A percentile compares a stretch with the other conserved stretches of the same genome.
These are phyloP conservation scores for Manihot esculenta DNA, from an alignment of 441 rosid species.

Conservation along the genomic window DNA sequence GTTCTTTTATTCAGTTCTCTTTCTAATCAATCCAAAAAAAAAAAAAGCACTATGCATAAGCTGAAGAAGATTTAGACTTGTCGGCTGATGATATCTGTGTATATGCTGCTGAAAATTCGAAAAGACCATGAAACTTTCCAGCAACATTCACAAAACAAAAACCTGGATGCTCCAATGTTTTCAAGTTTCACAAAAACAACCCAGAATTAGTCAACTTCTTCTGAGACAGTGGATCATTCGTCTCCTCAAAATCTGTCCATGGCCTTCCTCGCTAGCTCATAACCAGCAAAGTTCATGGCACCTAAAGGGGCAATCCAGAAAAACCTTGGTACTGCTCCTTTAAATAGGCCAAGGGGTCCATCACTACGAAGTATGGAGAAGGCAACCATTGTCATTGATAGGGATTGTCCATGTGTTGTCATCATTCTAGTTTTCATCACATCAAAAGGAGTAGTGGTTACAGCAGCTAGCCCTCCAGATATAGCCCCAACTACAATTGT, in stretches of 20 bases:
- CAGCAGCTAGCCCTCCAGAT: conserved; percentile 94
- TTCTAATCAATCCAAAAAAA: too few relatives aligned
- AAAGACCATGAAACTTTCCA: conserved; percentile 30
- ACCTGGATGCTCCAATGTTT: conserved; percentile 10
- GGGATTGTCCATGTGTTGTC: conserved; percentile 78
- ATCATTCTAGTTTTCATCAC: conserved; percentile 99
- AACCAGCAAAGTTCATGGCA: conserved; percentile 99
- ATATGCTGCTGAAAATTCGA: conserved; percentile 23
- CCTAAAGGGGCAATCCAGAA: conserved; percentile 99
- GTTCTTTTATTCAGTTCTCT: too few relatives aligned
- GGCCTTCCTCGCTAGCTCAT: conserved; percentile 87
- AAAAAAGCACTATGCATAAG: not conserved
- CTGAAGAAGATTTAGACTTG: conserved; percentile 29
- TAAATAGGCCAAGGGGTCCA: conserved; percentile 91
- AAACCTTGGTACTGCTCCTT: conserved; percentile 92
- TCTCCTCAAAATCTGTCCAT: conserved; percentile 67
- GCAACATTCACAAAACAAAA: conserved; percentile 27
- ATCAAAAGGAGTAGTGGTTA: conserved; percentile 87
- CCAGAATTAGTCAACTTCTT: conserved; percentile 44
- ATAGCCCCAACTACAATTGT: conserved; percentile 83
- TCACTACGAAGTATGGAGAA: conserved; percentile 71
- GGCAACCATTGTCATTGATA: conserved; percentile 75
- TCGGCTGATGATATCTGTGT: conserved; percentile 37
- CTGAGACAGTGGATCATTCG: conserved; percentile 29
- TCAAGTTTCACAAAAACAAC: conserved; percentile 16